Base-by-base conservation (phyloP, 169 alveolate species). In the Plasmodium relictum region DNA sequence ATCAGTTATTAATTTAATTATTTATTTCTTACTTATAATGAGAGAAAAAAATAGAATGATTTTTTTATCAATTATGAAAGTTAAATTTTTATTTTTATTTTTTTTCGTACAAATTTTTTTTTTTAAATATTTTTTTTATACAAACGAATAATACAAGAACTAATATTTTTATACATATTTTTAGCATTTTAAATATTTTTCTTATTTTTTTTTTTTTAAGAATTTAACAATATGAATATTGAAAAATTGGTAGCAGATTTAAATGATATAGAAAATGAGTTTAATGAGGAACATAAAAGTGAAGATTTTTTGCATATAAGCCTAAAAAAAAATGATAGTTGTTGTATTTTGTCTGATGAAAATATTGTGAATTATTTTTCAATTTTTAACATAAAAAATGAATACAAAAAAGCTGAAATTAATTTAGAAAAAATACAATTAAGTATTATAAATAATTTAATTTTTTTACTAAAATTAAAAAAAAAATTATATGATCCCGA, bases 301-400 rank as follows among this genome's bases (percentile, higher is more conserved):
- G 87, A 66, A 14, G 56, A 65, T 12, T 31, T 31, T 31, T 31
- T 31, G 3, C 3, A 3, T 31, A 12, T 54, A 54, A 54, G 3
- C 12, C 9, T 18, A 12, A 12, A 12, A 2, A 16, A 22, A 3
- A 2, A 12, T 54, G 63, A 16, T 7, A 54, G 14, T 54, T n/a
- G 20, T 1, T 54, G 63, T 54, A 22, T 5, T 4, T 7, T 26
- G 26, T 7, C 58, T 37, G 18, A 83, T 41, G 71, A 68, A 52
- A 61, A 76, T 42, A 42, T 22, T 37, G 37, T 41, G 5, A 59
- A 56, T n/a, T 72, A 83, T 50, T 68, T 44, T 26, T 54, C 91
- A 14, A 83, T 68, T 83, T 83, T 83, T 69, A 83, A 83, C 50
- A 83, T 63, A 45, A 83, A 62, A 59, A 83, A 83, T 48, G 91